Evolutionary conservation across 2,329 filamentous ascomycete species (phyloP).

Genomic region (Monilinia aucupariae): DNA sequence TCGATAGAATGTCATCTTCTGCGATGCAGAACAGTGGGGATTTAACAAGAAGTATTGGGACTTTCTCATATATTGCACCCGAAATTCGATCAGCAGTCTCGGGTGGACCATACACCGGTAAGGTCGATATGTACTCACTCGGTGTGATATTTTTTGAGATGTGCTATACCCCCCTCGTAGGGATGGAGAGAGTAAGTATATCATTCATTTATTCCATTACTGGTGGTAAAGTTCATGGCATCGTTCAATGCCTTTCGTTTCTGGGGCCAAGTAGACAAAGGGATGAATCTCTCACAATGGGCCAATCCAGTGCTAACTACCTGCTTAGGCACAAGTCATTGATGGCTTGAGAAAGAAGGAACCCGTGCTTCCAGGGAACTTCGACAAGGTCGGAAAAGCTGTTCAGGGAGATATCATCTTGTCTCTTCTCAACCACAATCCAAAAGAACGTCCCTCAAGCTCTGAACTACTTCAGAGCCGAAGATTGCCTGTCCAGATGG

Average conservation of each 20-base stretch:
- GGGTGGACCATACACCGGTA: conserved; percentile 76
- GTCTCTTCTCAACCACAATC: conserved; percentile 74
- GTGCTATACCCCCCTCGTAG: conserved; percentile 60
- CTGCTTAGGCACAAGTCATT: conserved; percentile 46
- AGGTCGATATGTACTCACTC: conserved; percentile 97
- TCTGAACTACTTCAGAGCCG: conserved; percentile 77
- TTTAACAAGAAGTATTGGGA: conserved; percentile 67
- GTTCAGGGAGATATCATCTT: conserved; percentile 72
- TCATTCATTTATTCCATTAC: neutral
- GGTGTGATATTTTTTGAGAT: conserved; percentile 99
- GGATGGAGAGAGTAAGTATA: conserved; percentile 52
- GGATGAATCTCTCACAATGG: neutral
- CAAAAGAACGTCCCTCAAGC: conserved; percentile 76
- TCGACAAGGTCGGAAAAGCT: conserved; percentile 62
- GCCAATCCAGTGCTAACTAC: neutral
- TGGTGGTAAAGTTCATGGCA: neutral
- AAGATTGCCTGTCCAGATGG: conserved; percentile 83
- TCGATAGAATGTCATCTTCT: conserved; percentile 44
- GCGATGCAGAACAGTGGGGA: conserved; percentile 41
- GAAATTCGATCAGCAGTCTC: conserved; percentile 72
- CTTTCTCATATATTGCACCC: conserved; percentile 86
- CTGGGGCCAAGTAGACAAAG: neutral
- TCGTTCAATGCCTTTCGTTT: neutral
- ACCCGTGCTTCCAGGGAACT: conserved; percentile 66
- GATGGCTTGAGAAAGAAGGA: conserved; percentile 62